Percentiles rank a stretch among this genome's conserved stretches.
Conservation (phyloP, 2,329 filamentous ascomycete genomes). For the Xylaria sp. region DNA sequence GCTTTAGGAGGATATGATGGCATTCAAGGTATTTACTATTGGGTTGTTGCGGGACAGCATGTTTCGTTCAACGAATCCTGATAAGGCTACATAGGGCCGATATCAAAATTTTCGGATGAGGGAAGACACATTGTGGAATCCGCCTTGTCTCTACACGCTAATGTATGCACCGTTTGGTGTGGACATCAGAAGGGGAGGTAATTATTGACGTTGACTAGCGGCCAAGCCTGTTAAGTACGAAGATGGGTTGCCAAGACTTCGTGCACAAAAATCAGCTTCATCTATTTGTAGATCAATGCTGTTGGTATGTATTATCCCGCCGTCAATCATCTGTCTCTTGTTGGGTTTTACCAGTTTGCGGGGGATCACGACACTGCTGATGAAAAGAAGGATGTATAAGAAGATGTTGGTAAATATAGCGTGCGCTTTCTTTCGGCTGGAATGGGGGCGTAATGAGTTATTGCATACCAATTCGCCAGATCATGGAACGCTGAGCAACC, state of each 20-base stretch:
- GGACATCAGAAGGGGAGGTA: neutral
- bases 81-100: slow-evolving; percentile 5
- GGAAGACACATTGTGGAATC: neutral
- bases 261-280: slow-evolving; percentile 4
- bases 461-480: slow-evolving; percentile 1
- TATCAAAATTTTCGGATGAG: neutral
- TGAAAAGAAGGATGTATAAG: neutral
- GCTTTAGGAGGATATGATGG: slow-evolving; percentile 1
- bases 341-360: neutral
- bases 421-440: slow-evolving; percentile 5
- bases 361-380: slow-evolving; percentile 16
- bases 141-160: neutral
- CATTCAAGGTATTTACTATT: slow-evolving; percentile 1
- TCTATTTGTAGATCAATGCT: slow-evolving; percentile 4
- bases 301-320: slow-evolving; percentile 3
- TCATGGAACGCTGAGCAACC: slow-evolving; percentile 14
- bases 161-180: slow-evolving; percentile 6
- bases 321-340: neutral
- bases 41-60: neutral
- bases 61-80: slow-evolving; percentile 4
- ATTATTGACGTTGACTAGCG: neutral
- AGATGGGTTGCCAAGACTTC: neutral
- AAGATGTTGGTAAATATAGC: neutral
- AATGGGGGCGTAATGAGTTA: slow-evolving; percentile 18
- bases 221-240: slow-evolving; percentile 9